These are phyloP conservation scores for Fraxinus americana DNA, from an alignment of 257 asterid genomes.

Conservation along the genomic window DNA sequence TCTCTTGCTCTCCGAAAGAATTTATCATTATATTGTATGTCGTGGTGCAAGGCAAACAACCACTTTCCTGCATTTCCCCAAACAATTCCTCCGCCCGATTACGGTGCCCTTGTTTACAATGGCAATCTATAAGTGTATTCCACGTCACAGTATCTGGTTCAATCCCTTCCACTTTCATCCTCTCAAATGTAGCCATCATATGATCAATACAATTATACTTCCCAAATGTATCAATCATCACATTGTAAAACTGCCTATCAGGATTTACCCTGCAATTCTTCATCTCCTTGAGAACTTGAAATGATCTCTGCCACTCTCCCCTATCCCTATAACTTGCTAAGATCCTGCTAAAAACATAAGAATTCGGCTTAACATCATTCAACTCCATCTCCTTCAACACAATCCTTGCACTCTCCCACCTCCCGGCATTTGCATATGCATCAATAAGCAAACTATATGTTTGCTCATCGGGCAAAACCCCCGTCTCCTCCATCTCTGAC, in stretches of 20 bases:
- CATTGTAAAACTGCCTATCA: slow-evolving; percentile 78
- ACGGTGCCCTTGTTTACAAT: slow-evolving; percentile 77
- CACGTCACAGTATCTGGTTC: slow-evolving; percentile 84
- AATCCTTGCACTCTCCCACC: slow-evolving; percentile 94
- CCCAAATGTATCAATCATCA: slow-evolving; percentile 93
- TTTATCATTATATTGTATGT: slow-evolving; percentile 90
- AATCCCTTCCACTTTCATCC: slow-evolving; percentile 81
- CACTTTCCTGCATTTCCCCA: slow-evolving; percentile 68
- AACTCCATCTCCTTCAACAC: slow-evolving; percentile 90
- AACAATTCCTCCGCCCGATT: slow-evolving; percentile 66
- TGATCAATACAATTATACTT: slow-evolving; percentile 86
- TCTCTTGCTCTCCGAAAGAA: slow-evolving; percentile 78
- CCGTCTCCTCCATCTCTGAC: slow-evolving; percentile 78
- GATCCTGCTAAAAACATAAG: slow-evolving; percentile 73
- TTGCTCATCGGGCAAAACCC: slow-evolving; percentile 78
- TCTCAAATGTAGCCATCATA: slow-evolving; percentile 75
- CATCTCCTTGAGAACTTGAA: slow-evolving; percentile 96
- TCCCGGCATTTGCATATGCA: slow-evolving; percentile 92
- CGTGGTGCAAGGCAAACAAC: slow-evolving; percentile 73
- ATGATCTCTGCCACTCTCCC: slow-evolving; percentile 96
- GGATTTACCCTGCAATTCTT: slow-evolving; percentile 74
- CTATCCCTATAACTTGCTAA: slow-evolving; percentile 81
- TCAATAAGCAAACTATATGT: slow-evolving; percentile 90
- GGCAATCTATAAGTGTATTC: slow-evolving; percentile 93
- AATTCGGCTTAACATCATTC: slow-evolving; percentile 67